Percentiles rank a stretch among this genome's conserved stretches.
Evolutionary conservation across 2,329 filamentous ascomycete species (phyloP).

Genomic region (Aspergillus persii): DNA sequence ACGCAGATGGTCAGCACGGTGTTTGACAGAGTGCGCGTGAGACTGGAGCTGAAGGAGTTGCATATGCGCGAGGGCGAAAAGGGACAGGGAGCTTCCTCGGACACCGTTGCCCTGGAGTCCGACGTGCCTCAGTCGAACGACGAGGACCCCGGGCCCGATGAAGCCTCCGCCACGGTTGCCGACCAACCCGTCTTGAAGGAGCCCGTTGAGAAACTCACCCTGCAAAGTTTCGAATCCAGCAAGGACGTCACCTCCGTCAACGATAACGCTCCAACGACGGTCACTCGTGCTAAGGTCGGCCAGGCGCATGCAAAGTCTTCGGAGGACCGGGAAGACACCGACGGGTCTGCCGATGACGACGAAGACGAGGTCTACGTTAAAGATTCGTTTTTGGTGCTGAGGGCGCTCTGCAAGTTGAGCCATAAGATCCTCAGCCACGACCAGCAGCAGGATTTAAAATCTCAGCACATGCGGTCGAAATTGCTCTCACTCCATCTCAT

Average conservation of each 20-base stretch:
- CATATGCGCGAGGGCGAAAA: constrained; percentile 51
- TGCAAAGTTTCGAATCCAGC: constrained; percentile 67
- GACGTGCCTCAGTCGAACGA: constrained; percentile 45
- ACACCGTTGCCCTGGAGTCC: constrained; percentile 38
- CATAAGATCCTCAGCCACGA: constrained; percentile 88
- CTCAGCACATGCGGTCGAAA: constrained; percentile 96
- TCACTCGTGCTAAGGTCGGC: constrained; percentile 56
- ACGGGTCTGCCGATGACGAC: constrained; percentile 53
- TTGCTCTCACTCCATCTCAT: constrained; percentile 93
- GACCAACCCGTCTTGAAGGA: constrained; percentile 53
- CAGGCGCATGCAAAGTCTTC: constrained; percentile 47
- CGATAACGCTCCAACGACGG: constrained; percentile 66
- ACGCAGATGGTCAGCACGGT: constrained; percentile 99
- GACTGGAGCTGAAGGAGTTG: constrained; percentile 83
- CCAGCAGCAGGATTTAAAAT: constrained; percentile 86
- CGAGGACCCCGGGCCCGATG: constrained; percentile 46
- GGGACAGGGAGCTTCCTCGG: constrained; percentile 31
- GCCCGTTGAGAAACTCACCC: constrained; percentile 58
- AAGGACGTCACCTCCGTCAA: constrained; percentile 66
- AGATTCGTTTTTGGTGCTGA: constrained; percentile 94
- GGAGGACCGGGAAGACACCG: constrained; percentile 38
- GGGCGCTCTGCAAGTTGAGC: constrained; percentile 95
- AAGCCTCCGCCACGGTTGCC: constrained; percentile 30
- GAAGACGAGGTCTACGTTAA: constrained; percentile 97
- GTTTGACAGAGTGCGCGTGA: constrained; percentile 86